A percentile compares a stretch with the other conserved stretches of the same genome.
Conservation (phyloP, 129 eudicot species). For the Heracleum sosnowskyi region DNA sequence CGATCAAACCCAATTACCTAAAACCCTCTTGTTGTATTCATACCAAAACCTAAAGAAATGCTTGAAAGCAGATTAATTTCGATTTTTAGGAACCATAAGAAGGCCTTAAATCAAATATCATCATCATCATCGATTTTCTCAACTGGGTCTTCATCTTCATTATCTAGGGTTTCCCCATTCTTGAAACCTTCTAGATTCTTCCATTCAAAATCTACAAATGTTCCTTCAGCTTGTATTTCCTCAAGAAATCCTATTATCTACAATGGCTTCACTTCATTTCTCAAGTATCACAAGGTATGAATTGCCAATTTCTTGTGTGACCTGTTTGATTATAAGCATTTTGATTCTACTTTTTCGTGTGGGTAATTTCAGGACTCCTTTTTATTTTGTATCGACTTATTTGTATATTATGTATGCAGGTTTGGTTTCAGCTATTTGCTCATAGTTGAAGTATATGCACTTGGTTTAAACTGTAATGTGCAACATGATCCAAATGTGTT, state of each 20-base stretch:
- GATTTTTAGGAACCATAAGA: slow-evolving; percentile 35
- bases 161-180: slow-evolving; percentile 10
- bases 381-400: background rate
- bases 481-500: background rate
- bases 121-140: slow-evolving; percentile 16
- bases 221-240: slow-evolving; percentile 10
- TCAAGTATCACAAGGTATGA: slow-evolving; percentile 39
- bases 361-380: background rate
- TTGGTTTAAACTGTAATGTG: background rate
- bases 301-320: background rate
- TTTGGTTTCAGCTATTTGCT: background rate
- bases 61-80: slow-evolving; percentile 54
- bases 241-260: slow-evolving; percentile 24
- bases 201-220: slow-evolving; percentile 9
- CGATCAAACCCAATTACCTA: background rate
- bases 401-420: background rate
- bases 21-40: background rate
- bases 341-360: background rate
- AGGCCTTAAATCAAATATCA: slow-evolving; percentile 19
- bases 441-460: background rate
- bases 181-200: slow-evolving; percentile 16
- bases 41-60: slow-evolving; percentile 10
- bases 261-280: slow-evolving; percentile 43
- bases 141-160: slow-evolving; percentile 13
- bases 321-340: background rate